phyloP scores from a whole-genome alignment of 1,284 basidiomycete species.

The Sporisorium iseilematis-ciliati region DNA sequence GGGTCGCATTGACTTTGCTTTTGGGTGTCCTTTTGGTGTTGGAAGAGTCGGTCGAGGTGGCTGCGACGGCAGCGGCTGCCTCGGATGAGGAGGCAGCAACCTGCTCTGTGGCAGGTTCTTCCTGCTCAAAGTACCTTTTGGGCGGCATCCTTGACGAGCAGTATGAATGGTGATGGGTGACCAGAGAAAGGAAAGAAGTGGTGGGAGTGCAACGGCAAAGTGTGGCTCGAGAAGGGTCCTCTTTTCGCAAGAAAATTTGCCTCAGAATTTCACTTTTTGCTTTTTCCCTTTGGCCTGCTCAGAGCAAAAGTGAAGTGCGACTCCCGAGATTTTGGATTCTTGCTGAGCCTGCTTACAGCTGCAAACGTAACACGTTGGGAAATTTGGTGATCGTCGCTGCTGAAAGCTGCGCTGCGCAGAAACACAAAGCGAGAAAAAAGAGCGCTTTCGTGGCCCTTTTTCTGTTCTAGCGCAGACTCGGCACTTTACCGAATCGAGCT shows the following conservation, averaged over 20 bases:
- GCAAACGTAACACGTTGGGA: conserved; percentile 2
- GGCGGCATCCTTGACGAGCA: conserved; percentile 40
- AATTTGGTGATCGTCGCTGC: conserved; percentile 20
- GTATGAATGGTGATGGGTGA: no score
- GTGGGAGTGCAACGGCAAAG: no score
- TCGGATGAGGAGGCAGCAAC: conserved; percentile 18
- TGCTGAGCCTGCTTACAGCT: not conserved
- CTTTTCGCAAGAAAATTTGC: conserved; percentile 15
- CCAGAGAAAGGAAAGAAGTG: not conserved
- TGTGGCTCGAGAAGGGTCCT: conserved; percentile 6
- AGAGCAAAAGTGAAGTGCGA: conserved; percentile 14
- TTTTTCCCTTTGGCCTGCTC: not conserved
- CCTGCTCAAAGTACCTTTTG: conserved; percentile 58
- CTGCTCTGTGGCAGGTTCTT: conserved; percentile 23
- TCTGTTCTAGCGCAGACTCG: not conserved
- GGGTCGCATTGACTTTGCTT: conserved; percentile 60
- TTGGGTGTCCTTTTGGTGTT: conserved; percentile 11
- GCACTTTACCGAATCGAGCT: conserved; percentile 9
- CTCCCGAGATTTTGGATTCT: conserved; percentile 20
- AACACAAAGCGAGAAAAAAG: not conserved
- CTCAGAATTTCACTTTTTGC: conserved; percentile 14
- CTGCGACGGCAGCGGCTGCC: not conserved
- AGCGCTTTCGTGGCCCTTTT: conserved; percentile 30
- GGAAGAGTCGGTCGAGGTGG: conserved; percentile 7
- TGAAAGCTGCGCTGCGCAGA: no score